These are phyloP conservation scores for Pistacia atlantica DNA, from an alignment of 345 rosid genomes.

Conservation along the genomic window DNA sequence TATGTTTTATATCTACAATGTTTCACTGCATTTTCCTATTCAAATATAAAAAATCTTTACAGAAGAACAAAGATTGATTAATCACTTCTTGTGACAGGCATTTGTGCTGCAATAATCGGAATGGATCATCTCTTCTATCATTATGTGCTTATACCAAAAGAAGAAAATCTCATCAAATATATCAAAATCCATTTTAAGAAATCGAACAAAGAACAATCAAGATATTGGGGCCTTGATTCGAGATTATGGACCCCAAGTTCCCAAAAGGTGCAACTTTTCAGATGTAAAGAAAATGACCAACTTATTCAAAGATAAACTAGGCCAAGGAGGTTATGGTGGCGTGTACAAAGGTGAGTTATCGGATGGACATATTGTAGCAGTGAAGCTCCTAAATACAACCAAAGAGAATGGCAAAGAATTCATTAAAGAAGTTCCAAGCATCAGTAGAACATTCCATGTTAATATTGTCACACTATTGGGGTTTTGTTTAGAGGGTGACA, in stretches of 20 bases:
- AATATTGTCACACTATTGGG: slow-evolving; percentile 27
- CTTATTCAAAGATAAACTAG: slow-evolving; percentile 25
- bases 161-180: not conserved
- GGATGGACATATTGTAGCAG: slow-evolving; percentile 25
- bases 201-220: too few species aligned
- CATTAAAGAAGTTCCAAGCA: slow-evolving; percentile 34
- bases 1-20: too few species aligned
- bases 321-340: slow-evolving; percentile 29
- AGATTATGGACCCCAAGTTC: not conserved
- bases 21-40: too few species aligned
- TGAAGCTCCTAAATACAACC: slow-evolving; percentile 22
- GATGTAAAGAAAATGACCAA: not conserved
- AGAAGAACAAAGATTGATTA: too few species aligned
- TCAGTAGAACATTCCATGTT: slow-evolving; percentile 31
- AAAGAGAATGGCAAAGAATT: slow-evolving; percentile 30
- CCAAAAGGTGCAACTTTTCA: not conserved
- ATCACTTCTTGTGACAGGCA: too few species aligned
- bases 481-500: slow-evolving; percentile 13
- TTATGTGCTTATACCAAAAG: too few species aligned
- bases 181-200: too few species aligned
- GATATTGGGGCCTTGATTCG: not conserved
- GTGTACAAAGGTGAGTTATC: slow-evolving; percentile 23
- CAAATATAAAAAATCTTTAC: too few species aligned
- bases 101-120: too few species aligned
- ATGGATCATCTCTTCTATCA: too few species aligned